Evolutionary conservation across 192 early-diverging fungal species (phyloP), one percentile per base, ranked within the genome.

Genomic region (Martensiomyces pterosporus): DNA sequence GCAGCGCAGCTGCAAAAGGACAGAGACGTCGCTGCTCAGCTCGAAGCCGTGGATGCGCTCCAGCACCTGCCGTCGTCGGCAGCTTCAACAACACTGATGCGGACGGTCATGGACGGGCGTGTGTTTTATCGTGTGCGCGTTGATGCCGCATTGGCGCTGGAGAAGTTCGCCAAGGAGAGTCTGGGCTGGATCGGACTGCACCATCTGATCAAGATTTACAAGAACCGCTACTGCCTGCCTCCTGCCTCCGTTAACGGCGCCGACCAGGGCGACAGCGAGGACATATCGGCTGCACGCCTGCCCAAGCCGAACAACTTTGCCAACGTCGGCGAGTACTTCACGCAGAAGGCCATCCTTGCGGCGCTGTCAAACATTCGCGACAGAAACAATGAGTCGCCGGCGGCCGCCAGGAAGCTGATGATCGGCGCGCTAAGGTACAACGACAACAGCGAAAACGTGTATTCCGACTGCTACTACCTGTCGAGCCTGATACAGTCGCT

Each of bases 301-400:
- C 90, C 92, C 9, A 82, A 86, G 27, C 83, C 85, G 2, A 95
- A 98, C 72, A 83, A 93, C 59, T 98, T 98, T 79, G 76, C 75
- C 22, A 84, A 84, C 43, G 65, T 93, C 18, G 79, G 80, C 23
- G 91, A 97, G 45, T 99, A 99, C 67, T 97, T 86, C 55, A 79
- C 94, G 19, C 86, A 95, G 65, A 90, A 91, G 82, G 82, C 86
- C 1, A 72, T 86, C 2, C 59, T 81, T 3, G 69, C 78, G n/a
- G 86, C 94, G 3, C 72, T 98, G 23, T 77, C 86, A 3, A 78
- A 81, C 18, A 75, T 84, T 34, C 70, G 91, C 27, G 79, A 88
- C 47, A 48, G 72, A 7, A 55, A 79, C 45, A 84, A 81, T 17
- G 67, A 80, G 35, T 77, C 85, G 1, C 88, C 86, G 6, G 37